A percentile compares a stretch with the other conserved stretches of the same genome.
phyloP scores from a whole-genome alignment of 352 stramenopile species.

The Thraustochytrium striatum region DNA sequence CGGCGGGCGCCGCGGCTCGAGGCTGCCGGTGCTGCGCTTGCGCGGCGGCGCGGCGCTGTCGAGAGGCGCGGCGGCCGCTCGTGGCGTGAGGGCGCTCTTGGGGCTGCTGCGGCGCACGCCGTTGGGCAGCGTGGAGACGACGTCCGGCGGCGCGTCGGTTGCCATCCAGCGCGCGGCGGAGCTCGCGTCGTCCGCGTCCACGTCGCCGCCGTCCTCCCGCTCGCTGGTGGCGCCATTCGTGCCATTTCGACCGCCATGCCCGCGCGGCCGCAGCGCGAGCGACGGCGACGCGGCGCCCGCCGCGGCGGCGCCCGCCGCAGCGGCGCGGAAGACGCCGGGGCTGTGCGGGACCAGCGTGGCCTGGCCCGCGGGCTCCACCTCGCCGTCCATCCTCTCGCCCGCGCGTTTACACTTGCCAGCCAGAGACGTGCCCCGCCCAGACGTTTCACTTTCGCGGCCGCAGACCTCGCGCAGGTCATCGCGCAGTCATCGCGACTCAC shows the following conservation, averaged over 20 bases:
- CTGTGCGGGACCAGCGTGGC: no score
- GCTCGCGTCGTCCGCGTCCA: no score
- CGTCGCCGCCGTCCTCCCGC: no score
- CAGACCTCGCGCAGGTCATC: background rate
- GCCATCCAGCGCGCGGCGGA: background rate
- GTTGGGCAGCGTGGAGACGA: background rate
- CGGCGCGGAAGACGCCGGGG: background rate
- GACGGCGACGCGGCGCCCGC: no score
- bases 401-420: background rate
- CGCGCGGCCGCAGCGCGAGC: no score
- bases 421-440: background rate
- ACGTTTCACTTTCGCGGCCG: background rate
- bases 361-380: background rate
- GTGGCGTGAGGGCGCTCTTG: background rate
- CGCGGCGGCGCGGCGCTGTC: background rate
- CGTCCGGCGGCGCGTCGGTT: background rate
- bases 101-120: no score
- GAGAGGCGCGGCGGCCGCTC: background rate
- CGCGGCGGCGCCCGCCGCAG: background rate
- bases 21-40: background rate
- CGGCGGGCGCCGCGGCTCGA: background rate
- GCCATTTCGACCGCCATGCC: no score
- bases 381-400: no score
- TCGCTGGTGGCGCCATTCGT: no score
- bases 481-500: background rate